Percentiles rank a stretch among this genome's conserved stretches.
Evolutionary conservation across 108 stramenopile species (phyloP).

Genomic region (Craspedostauros australis): DNA sequence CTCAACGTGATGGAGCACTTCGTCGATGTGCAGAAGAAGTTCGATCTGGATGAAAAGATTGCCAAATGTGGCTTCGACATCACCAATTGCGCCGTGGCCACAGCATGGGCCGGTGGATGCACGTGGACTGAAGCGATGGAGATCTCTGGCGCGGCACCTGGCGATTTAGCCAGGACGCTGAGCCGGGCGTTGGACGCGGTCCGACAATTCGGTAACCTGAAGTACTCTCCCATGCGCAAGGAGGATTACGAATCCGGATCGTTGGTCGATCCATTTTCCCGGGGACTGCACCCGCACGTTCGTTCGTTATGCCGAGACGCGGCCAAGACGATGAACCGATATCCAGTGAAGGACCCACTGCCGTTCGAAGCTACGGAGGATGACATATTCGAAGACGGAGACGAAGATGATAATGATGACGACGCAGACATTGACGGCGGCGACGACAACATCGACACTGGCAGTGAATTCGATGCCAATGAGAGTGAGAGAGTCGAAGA

Average conservation of each 20-base stretch:
- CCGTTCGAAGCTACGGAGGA: constrained; percentile 54
- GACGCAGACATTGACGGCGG: constrained; percentile 1
- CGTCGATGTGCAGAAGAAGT: constrained; percentile 61
- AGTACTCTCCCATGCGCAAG: constrained; percentile 48
- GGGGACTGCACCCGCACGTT: constrained; percentile 61
- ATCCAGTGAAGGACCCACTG: constrained; percentile 77
- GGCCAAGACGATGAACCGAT: constrained; percentile 61
- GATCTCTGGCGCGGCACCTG: constrained; percentile 69
- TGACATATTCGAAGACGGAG: constrained; percentile 15
- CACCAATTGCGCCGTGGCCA: constrained; percentile 59
- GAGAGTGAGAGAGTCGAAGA: neutral
- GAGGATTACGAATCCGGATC: constrained; percentile 21
- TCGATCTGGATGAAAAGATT: constrained; percentile 41
- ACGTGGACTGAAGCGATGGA: constrained; percentile 69
- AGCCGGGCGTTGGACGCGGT: constrained; percentile 71
- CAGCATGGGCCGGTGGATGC: constrained; percentile 73
- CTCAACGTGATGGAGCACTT: constrained; percentile 57
- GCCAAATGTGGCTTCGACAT: constrained; percentile 58
- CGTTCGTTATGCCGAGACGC: constrained; percentile 65
- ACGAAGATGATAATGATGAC: neutral
- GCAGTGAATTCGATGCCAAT: neutral
- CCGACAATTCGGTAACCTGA: constrained; percentile 65
- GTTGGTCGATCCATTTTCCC: constrained; percentile 28
- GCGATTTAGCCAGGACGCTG: constrained; percentile 67
- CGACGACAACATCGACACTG: neutral